Evolutionary conservation across 306 rosid species (phyloP), one percentile per base, ranked within the genome.

Genomic region (Pachyrhizus erosus): DNA sequence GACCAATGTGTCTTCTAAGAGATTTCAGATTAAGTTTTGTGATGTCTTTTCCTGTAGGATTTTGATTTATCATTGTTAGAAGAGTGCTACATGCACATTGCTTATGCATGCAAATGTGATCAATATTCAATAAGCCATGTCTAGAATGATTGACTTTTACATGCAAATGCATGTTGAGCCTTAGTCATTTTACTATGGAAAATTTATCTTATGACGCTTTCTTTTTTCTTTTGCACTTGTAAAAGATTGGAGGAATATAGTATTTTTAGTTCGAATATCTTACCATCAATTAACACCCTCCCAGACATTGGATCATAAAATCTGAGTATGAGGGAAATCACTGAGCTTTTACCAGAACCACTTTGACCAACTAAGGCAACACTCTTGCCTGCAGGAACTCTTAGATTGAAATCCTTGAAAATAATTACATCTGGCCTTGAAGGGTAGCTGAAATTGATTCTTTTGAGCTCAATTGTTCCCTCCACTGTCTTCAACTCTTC

Each of bases 301-400:
- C 99, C 98, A 8, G 96, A 71, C 0, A 70, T 55, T 39, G 99
- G 96, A 87, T 96, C 97, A 9, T 96, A 96, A 89, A 92, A 96
- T 73, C 98, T 87, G 89, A 96, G 94, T 64, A 93, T 87, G 11
- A 96, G 89, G 70, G 98, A 89, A 70, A 93, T 84, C 75, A 96
- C 92, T 33, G 99, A 96, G 94, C 99, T 96, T 91, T 96, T 96
- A n/a, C 99, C 99, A 18, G 99, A 93, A 24, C 99, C 99, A 77
- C 99, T 96, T 87, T 93, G 99, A 34, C 99, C 98, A 46, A 92
- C 98, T 31, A 96, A 80, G 23, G 99, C 99, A 80, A 93, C 75
- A 83, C 94, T 91, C 78, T 87, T 91, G 21, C 98, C 97, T 24
- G 93, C 80, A 46, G 88, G 90, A 69, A 96, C 94, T 84, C 73